Evolutionary conservation across 345 rosid species (phyloP).

Genomic region (Populus davidiana): DNA sequence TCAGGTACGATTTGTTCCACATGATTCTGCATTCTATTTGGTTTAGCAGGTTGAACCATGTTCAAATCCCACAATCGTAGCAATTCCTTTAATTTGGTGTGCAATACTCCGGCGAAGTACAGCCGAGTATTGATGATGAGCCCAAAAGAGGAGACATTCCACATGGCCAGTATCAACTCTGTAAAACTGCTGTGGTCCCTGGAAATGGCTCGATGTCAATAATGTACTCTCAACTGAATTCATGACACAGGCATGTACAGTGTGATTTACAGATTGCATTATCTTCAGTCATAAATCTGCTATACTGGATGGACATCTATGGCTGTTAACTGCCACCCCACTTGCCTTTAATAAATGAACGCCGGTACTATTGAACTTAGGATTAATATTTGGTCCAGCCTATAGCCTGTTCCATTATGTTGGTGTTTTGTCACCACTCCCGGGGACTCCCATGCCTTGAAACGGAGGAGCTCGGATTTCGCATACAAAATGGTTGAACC

Average conservation of each 20-base stretch:
- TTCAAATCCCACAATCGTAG: conserved; percentile 18
- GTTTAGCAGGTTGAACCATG: conserved; percentile 61
- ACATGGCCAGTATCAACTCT: not conserved
- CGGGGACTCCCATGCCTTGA: too few species aligned
- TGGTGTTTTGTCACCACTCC: not conserved
- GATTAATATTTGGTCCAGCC: not conserved
- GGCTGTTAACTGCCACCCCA: not conserved
- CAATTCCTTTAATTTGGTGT: not conserved
- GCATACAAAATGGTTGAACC: too few species aligned
- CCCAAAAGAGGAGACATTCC: not conserved
- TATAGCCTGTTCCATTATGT: too few species aligned
- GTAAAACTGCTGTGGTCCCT: not conserved
- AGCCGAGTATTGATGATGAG: not conserved
- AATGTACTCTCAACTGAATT: not conserved
- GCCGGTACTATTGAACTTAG: not conserved
- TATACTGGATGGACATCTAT: not conserved
- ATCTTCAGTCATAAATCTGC: not conserved
- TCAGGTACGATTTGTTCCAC: conserved; percentile 81
- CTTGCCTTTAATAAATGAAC: not conserved
- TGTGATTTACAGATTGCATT: not conserved
- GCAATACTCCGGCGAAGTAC: not conserved
- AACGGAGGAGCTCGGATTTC: too few species aligned
- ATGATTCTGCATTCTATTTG: conserved; percentile 94
- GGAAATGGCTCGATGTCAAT: not conserved
- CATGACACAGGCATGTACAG: not conserved